Evolutionary conservation across 148 eudicot species (phyloP), one percentile per base, ranked within the genome.

Genomic region (Talinum fruticosum): DNA sequence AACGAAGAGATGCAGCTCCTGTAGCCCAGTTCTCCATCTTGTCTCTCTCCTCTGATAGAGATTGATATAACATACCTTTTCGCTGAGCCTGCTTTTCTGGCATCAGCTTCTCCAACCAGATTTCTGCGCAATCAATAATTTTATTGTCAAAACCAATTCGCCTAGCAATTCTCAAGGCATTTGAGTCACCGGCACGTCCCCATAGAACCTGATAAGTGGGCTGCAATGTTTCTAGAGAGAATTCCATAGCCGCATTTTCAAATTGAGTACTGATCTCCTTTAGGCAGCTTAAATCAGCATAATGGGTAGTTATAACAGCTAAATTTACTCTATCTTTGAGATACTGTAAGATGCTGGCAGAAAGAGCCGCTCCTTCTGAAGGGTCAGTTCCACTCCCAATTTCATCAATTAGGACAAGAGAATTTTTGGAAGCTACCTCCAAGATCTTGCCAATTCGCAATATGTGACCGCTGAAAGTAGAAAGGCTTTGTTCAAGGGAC

Each of bases 311-410:
- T 69, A 91, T 92, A 80, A 95, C 90, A 70, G 99, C 93, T 84
- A 95, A 87, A 59, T 77, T 84, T 34, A 93, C 93, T 86, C 87
- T 82, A 69, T 88, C 89, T 83, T 89, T 93, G 70, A 93, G 87
- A 80, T 88, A 88, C n/a, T 95, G 91, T 87, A 95, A 87, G 82
- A 93, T 92, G 87, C 96, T 95, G 75, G 96, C 78, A 53, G 99
- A 92, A 77, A 95, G 94, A 19, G 93, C 96, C 36, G 90, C 92
- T 26, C 97, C 99, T 90, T 93, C 99, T 19, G 97, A 92, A 81
- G 99, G 97, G 79, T 95, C 99, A 66, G 99, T 95, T 54, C 99
- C 99, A 76, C 97, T 88, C 49, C 97, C 99, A 72, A 95, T 93
- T 82, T 95, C 99, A 85, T 95, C 99, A 70, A 95, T 85, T 44